Base-by-base conservation (phyloP, 148 eudicot species). In the Vaccinium darrowii region DNA sequence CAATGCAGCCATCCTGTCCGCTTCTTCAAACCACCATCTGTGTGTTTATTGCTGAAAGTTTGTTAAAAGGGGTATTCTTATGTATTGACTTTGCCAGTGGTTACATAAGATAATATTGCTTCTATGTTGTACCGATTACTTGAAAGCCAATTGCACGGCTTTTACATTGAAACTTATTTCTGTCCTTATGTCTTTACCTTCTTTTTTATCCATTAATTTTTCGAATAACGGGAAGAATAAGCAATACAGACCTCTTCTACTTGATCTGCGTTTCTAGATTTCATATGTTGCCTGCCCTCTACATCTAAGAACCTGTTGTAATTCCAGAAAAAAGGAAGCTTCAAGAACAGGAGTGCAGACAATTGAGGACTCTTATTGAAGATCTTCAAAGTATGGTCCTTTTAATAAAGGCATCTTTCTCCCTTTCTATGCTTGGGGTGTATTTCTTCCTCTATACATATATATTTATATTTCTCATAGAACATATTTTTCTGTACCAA, bases 341-440 rank as follows among this genome's bases (percentile, higher is more conserved):
- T 27, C 90, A 87, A 87, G 91, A 91, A 81, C 90, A 93, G 88
- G 98, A 95, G 89, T 90, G 90, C 84, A 43, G 87, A 65, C 98
- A 97, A 78, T 86, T 97, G 85, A 93, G 92, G 87, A 90, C 94
- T 75, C 96, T 93, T 89, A 87, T 97, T 87, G 93, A 91, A 85
- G 95, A 92, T 89, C 94, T 95, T 74, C 91, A 95, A 86, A 90
- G 99, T 97, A 94, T 80, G 93, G 77, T 84, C 53, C 76, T 80
- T 74, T 71, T 27, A 72, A 16, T 86, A 69, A 43, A 62, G 81
- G 81, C 33, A 50, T 23, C 54, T 81, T 77, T 50, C 30, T 52
- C 25, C 60, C 57, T 14, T 67, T 54, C 75, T 77, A 8, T 71
- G 56, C 79, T 57, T 78, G 30, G 8, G 10, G 71, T 63, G 36